phyloP scores from a whole-genome alignment of 2,329 filamentous ascomycete species.

The Byssothecium circinans region DNA sequence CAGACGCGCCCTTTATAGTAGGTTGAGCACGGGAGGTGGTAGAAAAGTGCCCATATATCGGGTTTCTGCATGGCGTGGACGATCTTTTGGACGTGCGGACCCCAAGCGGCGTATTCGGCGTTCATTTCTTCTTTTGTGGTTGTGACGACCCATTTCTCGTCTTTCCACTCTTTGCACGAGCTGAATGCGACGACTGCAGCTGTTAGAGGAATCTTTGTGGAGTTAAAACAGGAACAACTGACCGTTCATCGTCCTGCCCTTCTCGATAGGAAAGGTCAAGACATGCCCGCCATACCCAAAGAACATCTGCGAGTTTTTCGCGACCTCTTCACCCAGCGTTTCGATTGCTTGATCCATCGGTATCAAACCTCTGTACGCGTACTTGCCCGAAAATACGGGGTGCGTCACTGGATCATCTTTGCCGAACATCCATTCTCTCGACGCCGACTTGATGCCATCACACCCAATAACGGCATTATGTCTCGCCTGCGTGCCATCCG shows the following conservation, averaged over 20 bases:
- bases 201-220: conserved; percentile 1
- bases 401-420: conserved; percentile 45
- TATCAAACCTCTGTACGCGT: conserved; percentile 65
- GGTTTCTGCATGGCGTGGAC: conserved; percentile 46
- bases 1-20: conserved; percentile 25
- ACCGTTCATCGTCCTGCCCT: conserved; percentile 60
- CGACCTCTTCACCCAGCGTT: conserved; percentile 54
- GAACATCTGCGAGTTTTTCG: conserved; percentile 59
- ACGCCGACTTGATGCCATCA: conserved; percentile 65
- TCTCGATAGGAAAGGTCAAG: conserved; percentile 65
- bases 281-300: conserved; percentile 62
- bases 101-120: conserved; percentile 34
- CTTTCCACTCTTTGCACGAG: conserved; percentile 36
- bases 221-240: neutral
- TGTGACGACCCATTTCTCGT: conserved; percentile 37
- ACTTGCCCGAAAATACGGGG: conserved; percentile 60
- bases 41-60: conserved; percentile 27
- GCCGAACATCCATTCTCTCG: conserved; percentile 58
- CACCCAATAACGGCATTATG: conserved; percentile 61
- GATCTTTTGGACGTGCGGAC: conserved; percentile 33
- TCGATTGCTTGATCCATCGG: conserved; percentile 59
- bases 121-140: conserved; percentile 39
- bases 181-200: conserved; percentile 39
- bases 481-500: conserved; percentile 50
- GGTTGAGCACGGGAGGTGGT: conserved; percentile 25